These are phyloP conservation scores for Ophiocordyceps unilateralis DNA, from an alignment of 2,329 filamentous ascomycete genomes.

Conservation along the genomic window DNA sequence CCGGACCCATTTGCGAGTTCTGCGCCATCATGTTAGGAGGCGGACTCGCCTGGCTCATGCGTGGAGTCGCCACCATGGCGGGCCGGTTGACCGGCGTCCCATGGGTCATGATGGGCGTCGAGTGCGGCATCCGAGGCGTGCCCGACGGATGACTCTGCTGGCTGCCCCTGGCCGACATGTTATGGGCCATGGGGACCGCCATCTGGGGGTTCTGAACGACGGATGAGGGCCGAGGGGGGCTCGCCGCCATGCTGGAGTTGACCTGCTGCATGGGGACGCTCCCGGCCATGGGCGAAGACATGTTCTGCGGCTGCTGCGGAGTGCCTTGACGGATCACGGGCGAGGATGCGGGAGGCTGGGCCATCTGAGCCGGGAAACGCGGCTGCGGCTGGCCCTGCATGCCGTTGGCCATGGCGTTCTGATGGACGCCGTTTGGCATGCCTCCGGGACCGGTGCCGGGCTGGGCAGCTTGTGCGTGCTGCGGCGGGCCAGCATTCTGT, in stretches of 20 bases:
- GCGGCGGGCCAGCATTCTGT: slow-evolving; percentile 11
- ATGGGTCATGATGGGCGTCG: slow-evolving; percentile 43
- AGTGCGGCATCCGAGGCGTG: slow-evolving; percentile 44
- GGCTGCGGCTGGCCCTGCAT: slow-evolving; percentile 23
- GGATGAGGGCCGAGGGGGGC: slow-evolving; percentile 48
- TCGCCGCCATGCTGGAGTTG: slow-evolving; percentile 50
- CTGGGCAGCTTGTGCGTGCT: slow-evolving; percentile 17
- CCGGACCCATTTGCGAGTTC: slow-evolving; percentile 34
- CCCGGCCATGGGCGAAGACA: slow-evolving; percentile 48
- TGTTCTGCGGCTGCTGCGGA: slow-evolving; percentile 35
- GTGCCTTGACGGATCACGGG: slow-evolving; percentile 47
- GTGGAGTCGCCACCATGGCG: slow-evolving; percentile 37
- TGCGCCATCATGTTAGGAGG: slow-evolving; percentile 42
- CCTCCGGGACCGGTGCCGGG: slow-evolving; percentile 16
- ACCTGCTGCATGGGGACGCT: slow-evolving; percentile 47
- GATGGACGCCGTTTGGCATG: slow-evolving; percentile 20
- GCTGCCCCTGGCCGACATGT: slow-evolving; percentile 46
- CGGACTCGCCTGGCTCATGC: slow-evolving; percentile 45
- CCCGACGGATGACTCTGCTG: slow-evolving; percentile 48
- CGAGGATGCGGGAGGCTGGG: slow-evolving; percentile 50
- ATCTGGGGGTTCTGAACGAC: slow-evolving; percentile 43
- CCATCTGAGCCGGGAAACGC: slow-evolving; percentile 36
- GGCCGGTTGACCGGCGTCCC: slow-evolving; percentile 39
- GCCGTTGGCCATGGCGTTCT: slow-evolving; percentile 19
- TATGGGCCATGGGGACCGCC: slow-evolving; percentile 41